Base-by-base conservation (phyloP, 352 stramenopile species). In the Globisporangium polare region DNA sequence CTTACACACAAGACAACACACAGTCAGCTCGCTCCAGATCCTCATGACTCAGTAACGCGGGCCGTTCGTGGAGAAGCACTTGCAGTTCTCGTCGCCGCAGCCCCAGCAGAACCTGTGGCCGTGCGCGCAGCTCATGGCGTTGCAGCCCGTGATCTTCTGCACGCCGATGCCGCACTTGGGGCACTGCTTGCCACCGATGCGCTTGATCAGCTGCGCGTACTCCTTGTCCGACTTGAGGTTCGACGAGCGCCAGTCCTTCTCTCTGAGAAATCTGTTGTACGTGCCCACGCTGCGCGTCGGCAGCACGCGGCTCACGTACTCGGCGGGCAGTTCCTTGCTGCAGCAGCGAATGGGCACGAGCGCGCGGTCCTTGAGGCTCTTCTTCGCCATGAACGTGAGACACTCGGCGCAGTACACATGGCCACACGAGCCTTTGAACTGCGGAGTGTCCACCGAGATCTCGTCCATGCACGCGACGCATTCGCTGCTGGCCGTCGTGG, bases 151-250 rank as follows among this genome's bases (percentile, higher is more conserved):
- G 22, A 64, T 62, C 41, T 70, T 75, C 35, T 88, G 67, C 37
- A 91, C 80, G 5, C 84, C 84, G 5, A 93, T 63, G 35, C 81
- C 84, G 65, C 84, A 93, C 33, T 68, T 68, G 42, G 84, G 84
- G 57, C 84, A 91, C 60, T 93, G 84, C n/a, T 77, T 68, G 3
- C 63, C 72, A 42, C 69, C 54, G 10, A 74, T 58, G 12, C 45
- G 18, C 33, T 62, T 54, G 35, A 91, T 68, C 18, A 77, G 57
- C 5, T 56, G 58, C 9, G 77, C 69, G 51, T 93, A 93, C 20
- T 89, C 79, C 33, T 69, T 71, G 63, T 93, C 83, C 29, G 80
- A 82, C 47, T 80, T 43, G 20, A 91, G 69, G 27, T 80, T 72
- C 9, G 77, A 56, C 7, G 52, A 65, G 18, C 52, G 54, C 79